Conservation (phyloP, 2,329 filamentous ascomycete species). For the Alternaria dauci region DNA sequence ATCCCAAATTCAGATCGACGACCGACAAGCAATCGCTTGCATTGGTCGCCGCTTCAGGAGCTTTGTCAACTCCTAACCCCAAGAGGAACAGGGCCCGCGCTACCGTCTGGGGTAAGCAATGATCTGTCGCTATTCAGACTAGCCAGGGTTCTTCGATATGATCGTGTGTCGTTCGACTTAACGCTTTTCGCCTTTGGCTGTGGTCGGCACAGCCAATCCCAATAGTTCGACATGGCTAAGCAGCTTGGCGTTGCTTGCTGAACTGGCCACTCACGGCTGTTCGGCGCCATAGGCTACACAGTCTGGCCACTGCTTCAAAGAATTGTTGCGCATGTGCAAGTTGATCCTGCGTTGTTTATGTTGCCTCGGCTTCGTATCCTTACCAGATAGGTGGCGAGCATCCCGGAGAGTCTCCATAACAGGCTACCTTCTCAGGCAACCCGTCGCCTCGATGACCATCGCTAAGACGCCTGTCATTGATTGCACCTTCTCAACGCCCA, state of each 20-base stretch:
- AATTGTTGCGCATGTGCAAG: slow-evolving; percentile 31
- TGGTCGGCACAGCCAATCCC: slow-evolving; percentile 17
- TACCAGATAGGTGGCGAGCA: slow-evolving; percentile 37
- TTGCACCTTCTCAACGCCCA: slow-evolving; percentile 32
- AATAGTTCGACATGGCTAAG: slow-evolving; percentile 11
- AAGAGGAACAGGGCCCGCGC: slow-evolving; percentile 5
- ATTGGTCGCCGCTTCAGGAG: slow-evolving; percentile 25
- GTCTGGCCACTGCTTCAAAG: slow-evolving; percentile 2
- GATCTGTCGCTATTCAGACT: slow-evolving; percentile 13
- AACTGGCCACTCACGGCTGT: slow-evolving; percentile 22
- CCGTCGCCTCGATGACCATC: slow-evolving; percentile 26
- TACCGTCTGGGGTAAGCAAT: slow-evolving; percentile 15
- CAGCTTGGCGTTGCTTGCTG: slow-evolving; percentile 13
- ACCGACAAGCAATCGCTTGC: slow-evolving; percentile 21
- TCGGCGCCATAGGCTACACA: slow-evolving; percentile 14
- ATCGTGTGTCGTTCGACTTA: slow-evolving; percentile 7
- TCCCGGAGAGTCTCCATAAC: slow-evolving; percentile 43
- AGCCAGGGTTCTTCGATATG: slow-evolving; percentile 16
- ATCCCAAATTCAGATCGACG: slow-evolving; percentile 22
- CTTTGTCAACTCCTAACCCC: slow-evolving; percentile 18
- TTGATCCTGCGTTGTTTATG: slow-evolving; percentile 16
- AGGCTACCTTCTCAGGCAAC: slow-evolving; percentile 28
- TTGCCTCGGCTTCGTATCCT: slow-evolving; percentile 32
- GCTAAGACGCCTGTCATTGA: slow-evolving; percentile 34
- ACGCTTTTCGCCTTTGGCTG: slow-evolving; percentile 12